Base-by-base conservation (phyloP, 345 rosid genomes). In the Salix brachista region DNA sequence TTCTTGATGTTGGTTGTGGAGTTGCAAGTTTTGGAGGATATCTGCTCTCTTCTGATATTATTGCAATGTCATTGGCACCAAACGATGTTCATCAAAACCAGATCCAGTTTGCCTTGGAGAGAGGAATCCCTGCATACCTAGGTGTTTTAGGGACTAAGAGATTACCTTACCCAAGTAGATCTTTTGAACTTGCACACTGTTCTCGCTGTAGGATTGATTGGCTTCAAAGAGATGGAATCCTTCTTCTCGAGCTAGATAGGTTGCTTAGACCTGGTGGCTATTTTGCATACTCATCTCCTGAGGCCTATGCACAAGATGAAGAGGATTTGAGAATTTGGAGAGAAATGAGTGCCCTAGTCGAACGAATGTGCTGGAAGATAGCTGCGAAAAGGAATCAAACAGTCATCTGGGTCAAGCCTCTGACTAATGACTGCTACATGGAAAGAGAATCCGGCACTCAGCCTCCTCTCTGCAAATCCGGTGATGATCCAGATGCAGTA, bases 11-110 rank as follows among this genome's bases (percentile, higher is more conserved):
- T 73, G 99, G 99, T 21, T 96, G 98, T 28, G 99, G 99, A 69
- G 99, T 96, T 72, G 99, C 99, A 7, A 96, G 98, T 85, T 96
- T 96, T 81, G 99, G 99, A 79, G 99, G 86, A 32, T 96, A 94
- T 79, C 92, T 96, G 72, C 90, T 96, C 52, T 87, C 98, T 66
- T 94, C 97, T 37, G 89, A 94, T 80, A 88, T 96, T 66, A 83
- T 96, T 16, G 67, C 99, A 42, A 88, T 96, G 97, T 94, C 99
- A 7, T 75, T 96, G 76, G 99, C 99, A 9, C 99, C 99, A 65
- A 96, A 96, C 60, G 99, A 96, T 75, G 99, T 96, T 80, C 99
- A 96, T 85, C 98, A 96, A 82, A 96, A 96, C 87, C 99, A 96
- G 88, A 96, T 96, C 84, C 99, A 96, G 78, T 96, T 96, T 87